Conservation (phyloP, 2,329 filamentous ascomycete species). For the Davidsoniella neocaledoniae region DNA sequence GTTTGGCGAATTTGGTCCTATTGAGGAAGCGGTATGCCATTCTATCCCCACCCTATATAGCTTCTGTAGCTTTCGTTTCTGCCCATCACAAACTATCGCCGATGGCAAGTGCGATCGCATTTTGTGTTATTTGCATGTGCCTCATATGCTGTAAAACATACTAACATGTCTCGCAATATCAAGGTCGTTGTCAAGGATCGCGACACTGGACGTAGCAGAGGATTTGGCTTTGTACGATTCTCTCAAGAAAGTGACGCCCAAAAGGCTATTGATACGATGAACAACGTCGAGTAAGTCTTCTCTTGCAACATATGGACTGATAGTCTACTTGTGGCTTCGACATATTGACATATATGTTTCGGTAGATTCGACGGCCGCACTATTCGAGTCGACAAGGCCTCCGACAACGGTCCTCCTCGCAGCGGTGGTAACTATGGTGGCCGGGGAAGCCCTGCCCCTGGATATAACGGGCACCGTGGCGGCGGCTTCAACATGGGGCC, state of each 20-base stretch:
- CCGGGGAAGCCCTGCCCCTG: constrained; percentile 22
- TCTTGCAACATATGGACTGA: background rate
- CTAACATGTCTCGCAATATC: constrained; percentile 2
- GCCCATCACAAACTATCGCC: background rate
- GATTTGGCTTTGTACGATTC: constrained; percentile 94
- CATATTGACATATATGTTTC: constrained; percentile 2
- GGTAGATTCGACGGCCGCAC: constrained; percentile 77
- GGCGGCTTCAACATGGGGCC: constrained; percentile 27
- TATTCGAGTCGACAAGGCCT: constrained; percentile 92
- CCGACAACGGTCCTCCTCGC: constrained; percentile 52
- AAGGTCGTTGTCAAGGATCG: constrained; percentile 97
- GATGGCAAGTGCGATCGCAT: background rate
- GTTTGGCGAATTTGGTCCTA: constrained; percentile 77
- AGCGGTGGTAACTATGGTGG: constrained; percentile 23
- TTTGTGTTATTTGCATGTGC: background rate
- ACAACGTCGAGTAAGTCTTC: constrained; percentile 65
- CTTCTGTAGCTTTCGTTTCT: background rate
- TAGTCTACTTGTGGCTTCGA: background rate
- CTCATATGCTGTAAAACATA: background rate
- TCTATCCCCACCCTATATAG: no score
- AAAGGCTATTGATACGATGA: constrained; percentile 61
- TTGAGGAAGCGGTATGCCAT: constrained; percentile 83
- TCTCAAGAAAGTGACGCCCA: constrained; percentile 59
- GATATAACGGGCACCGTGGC: constrained; percentile 26
- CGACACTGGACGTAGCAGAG: constrained; percentile 88